phyloP scores from a whole-genome alignment of 139 green algal species.

The Pleodorina starrii region DNA sequence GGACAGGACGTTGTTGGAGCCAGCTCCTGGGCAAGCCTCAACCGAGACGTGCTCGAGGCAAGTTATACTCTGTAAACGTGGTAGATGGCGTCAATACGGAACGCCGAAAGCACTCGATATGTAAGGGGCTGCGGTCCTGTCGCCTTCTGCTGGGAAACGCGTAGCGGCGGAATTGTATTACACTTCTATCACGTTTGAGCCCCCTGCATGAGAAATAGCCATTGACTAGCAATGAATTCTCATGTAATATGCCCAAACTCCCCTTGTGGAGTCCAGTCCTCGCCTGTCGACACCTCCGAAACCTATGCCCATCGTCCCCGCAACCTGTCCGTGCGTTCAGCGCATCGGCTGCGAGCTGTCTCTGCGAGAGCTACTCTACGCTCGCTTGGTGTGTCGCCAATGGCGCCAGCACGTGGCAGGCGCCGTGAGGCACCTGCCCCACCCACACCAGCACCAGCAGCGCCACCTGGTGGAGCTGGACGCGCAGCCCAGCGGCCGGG shows the following conservation, averaged over 20 bases:
- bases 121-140: too few relatives aligned
- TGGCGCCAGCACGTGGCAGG: conserved; percentile 15
- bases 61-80: too few relatives aligned
- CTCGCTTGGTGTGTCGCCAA: conserved; percentile 10
- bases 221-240: too few relatives aligned
- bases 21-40: background rate
- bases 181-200: too few relatives aligned
- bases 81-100: too few relatives aligned
- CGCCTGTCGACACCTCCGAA: background rate
- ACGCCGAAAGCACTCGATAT: too few relatives aligned
- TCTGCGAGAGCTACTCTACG: conserved; percentile 5
- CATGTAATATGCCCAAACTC: too few relatives aligned
- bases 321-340: background rate
- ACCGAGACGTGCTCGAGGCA: conserved; percentile 21
- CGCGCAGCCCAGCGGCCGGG: background rate
- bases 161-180: too few relatives aligned
- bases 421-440: background rate
- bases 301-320: too few relatives aligned
- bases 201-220: too few relatives aligned
- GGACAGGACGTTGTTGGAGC: background rate
- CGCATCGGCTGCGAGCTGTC: conserved; percentile 23
- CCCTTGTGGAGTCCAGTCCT: too few relatives aligned
- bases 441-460: background rate
- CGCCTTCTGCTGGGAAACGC: too few relatives aligned
- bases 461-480: conserved; percentile 30